Base-by-base conservation (phyloP, 495 filamentous ascomycete genomes). In the Penicillium psychrofluorescens region DNA sequence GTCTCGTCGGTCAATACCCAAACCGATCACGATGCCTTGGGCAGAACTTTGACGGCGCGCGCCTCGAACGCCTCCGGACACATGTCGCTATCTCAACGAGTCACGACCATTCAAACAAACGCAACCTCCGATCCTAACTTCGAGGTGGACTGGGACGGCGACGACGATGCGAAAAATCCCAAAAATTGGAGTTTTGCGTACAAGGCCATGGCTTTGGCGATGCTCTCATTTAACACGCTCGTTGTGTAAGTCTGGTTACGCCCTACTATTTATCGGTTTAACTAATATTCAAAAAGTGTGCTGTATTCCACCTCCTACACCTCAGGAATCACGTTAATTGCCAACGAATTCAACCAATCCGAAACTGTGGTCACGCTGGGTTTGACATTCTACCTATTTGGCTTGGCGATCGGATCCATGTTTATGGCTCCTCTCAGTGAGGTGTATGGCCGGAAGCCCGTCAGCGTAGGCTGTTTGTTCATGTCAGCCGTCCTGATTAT, bases 231-330 rank as follows among this genome's bases (percentile, higher is more conserved):
- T 64, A 76, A 84, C 33, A 88, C 85, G 6, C 79, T 84, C 58
- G 72, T 81, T 10, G 78, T 90, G 53, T 78, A 53, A 59, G 73
- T 63, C n/a, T 29, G 9, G 7, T 12, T 22, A 4, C 22, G 6
- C 3, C 22, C n/a, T n/a, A 4, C 4, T 6, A 0, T 22, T 22
- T 22, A 4, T 22, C 22, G 22, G 22, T 22, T 22, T 22, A 22
- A 22, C 22, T 22, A 22, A 22, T 22, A 22, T 22, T 22, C 22
- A 22, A 22, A 22, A 43, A 78, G 76, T 28, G 84, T 95, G 16
- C 65, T 95, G n/a, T 92, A 91, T 61, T 86, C 81, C 11, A 95
- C 90, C 2, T 85, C 80, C 44, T 95, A 90, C 62, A 86, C 86
- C 11, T 78, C 83, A 0, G 81, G 78, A 29, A 75, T 80, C 15